Base-by-base conservation (phyloP, 2,329 filamentous ascomycete genomes). In the Huntiella decipiens region DNA sequence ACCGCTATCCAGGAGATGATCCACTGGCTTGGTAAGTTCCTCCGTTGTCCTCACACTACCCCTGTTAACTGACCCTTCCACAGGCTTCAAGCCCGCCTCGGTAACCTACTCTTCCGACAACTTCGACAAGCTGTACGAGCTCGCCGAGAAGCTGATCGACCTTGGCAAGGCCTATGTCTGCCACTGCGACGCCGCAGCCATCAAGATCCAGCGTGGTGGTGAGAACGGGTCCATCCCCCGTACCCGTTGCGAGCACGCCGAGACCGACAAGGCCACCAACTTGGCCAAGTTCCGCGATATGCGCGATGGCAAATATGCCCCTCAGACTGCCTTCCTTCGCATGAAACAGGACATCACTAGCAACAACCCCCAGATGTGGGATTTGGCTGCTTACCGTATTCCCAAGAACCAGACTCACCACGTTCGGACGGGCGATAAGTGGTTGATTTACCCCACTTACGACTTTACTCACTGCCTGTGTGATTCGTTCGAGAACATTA, bases 291-390 rank as follows among this genome's bases (percentile, higher is more conserved):
- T 96, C 60, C 70, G 84, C 51, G 83, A 77, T 38, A 96, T 96
- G 88, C 72, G 77, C 44, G 85, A 92, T 57, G 88, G 88, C 15
- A 83, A 88, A 62, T 95, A 95, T 63, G 78, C 82, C 59, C 79
- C 85, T 1, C 76, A 77, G 55, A 79, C 85, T 59, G 88, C 85
- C 1, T 82, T 85, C 55, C 66, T 96, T 45, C 78, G 88, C 51
- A 95, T 96, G 87, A 93, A 93, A 66, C 84, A 93, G 68, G 74
- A 85, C 52, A 83, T 84, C 51, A 73, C 74, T 43, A 79, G 80
- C 54, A 79, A 80, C 28, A 95, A 95, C 59, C 86, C 87, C 5
- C 84, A 93, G 62, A 87, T 94, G 82, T 95, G 88, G 88, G 88
- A 96, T 66, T 64, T 94, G 45, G 82, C 83, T 2, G 88, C 88